A percentile compares a stretch with the other conserved stretches of the same genome.
phyloP scores from a whole-genome alignment of 345 rosid species.

The Corymbia maculata region DNA sequence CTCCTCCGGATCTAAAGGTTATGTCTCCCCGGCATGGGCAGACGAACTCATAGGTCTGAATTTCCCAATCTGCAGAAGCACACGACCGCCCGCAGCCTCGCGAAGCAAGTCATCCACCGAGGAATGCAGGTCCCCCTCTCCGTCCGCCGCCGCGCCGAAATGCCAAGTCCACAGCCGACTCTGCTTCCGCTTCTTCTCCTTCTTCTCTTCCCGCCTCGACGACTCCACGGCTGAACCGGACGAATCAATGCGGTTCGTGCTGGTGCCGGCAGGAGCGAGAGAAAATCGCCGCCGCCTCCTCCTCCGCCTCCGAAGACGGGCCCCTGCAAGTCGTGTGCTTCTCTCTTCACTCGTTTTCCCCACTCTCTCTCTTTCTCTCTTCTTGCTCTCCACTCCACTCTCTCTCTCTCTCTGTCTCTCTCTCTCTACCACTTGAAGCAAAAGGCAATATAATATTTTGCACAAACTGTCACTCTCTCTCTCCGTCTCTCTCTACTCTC shows the following conservation, averaged over 20 bases:
- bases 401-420: neutral
- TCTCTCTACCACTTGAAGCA: neutral
- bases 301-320: neutral
- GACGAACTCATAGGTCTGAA: neutral
- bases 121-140: neutral
- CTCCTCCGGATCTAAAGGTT: constrained; percentile 3
- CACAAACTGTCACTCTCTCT: neutral
- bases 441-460: neutral
- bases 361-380: neutral
- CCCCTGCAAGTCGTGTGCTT: neutral
- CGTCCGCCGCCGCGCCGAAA: neutral
- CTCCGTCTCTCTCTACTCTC: too few relatives aligned
- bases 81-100: constrained; percentile 1
- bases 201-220: neutral
- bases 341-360: neutral
- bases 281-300: neutral
- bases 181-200: neutral
- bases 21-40: neutral
- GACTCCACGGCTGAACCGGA: neutral
- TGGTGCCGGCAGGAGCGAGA: neutral
- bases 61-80: constrained; percentile 1
- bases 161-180: neutral
- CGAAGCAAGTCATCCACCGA: constrained; percentile 2
- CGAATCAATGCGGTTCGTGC: neutral
- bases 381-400: neutral